These are phyloP conservation scores for Calocera viscosa DNA, from an alignment of 768 basidiomycete genomes.

Conservation along the genomic window DNA sequence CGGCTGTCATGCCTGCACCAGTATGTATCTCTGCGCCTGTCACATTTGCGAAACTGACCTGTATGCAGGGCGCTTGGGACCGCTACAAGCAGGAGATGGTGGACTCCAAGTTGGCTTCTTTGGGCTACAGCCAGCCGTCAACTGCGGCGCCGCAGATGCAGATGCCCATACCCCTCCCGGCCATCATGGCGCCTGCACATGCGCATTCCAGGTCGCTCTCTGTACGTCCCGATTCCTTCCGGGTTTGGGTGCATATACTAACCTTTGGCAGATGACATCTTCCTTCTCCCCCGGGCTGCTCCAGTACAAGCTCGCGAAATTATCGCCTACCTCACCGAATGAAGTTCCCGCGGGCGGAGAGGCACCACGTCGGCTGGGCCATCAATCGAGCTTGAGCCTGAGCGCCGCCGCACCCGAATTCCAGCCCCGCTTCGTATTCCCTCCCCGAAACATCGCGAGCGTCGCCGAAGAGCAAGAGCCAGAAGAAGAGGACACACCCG, in stretches of 20 bases:
- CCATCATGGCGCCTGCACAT: conserved; percentile 25
- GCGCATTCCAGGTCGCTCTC: conserved; percentile 72
- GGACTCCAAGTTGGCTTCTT: conserved; percentile 66
- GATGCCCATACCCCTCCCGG: conserved; percentile 34
- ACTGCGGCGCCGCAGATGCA: conserved; percentile 36
- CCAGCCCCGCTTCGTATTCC: neutral
- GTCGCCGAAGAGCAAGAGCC: conserved; percentile 3
- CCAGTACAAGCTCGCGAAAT: conserved; percentile 69
- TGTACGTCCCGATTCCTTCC: conserved; percentile 36
- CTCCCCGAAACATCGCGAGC: neutral
- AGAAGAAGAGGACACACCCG: conserved; percentile 34
- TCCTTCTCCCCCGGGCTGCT: conserved; percentile 75
- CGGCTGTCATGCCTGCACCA: conserved; percentile 69
- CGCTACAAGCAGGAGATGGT: conserved; percentile 54
- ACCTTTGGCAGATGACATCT: conserved; percentile 58
- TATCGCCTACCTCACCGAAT: conserved; percentile 22
- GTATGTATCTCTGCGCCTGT: conserved; percentile 29
- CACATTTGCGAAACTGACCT: conserved; percentile 14
- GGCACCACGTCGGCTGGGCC: conserved; percentile 12
- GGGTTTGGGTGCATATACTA: conserved; percentile 12
- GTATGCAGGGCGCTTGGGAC: conserved; percentile 57
- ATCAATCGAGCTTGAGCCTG: conserved; percentile 5
- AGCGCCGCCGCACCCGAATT: conserved; percentile 6
- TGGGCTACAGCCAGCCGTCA: conserved; percentile 60
- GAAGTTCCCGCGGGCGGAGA: conserved; percentile 14